Base-by-base conservation (phyloP, 2,329 filamentous ascomycete genomes). In the Teratosphaeria destructans region DNA sequence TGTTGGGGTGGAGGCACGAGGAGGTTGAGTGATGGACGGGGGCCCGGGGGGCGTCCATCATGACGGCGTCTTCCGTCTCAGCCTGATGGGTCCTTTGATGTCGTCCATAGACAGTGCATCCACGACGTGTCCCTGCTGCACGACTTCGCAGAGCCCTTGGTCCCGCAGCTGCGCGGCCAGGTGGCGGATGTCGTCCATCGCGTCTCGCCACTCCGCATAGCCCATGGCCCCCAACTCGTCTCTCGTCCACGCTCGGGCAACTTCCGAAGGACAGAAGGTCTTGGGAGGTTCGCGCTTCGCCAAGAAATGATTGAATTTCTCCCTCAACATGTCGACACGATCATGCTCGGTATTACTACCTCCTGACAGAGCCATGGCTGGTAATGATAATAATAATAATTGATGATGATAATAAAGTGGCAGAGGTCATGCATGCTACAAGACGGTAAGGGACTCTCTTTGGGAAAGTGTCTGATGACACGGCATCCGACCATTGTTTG, bases 191-290 rank as follows among this genome's bases (percentile, higher is more conserved):
- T 60, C 57, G 5, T 74, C 72, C 79, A 82, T 82, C 1, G 76
- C 69, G 23, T 78, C 76, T 55, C 78, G 71, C 79, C 79, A 82
- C 5, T 69, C 65, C 6, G 59, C 59, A 32, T 65, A 69, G 2
- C 68, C 71, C 32, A 72, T 62, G 6, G 58, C 57, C 6, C 60
- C 49, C 34, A 81, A 67, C 34, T 81, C 77, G 8, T 67, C 59
- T 2, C 60, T 19, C 14, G 76, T 74, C 8, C 81, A 67, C 0
- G 77, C 74, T 29, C 79, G 73, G 1, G 79, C 77, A 47, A 80
- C 73, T 68, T 81, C 79, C 14, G 78, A 81, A 3, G 79, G 79
- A 64, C 79, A 82, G 62, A 81, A 76, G 0, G 79, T 81, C 65
- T 81, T 81, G 11, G 79, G 79, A n/a, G 71, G 70, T 4, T 69